Evolutionary conservation across 202 grass and related monocot genomes (phyloP), one percentile per base, ranked within the genome.

Genomic region (Elaeis oleifera): DNA sequence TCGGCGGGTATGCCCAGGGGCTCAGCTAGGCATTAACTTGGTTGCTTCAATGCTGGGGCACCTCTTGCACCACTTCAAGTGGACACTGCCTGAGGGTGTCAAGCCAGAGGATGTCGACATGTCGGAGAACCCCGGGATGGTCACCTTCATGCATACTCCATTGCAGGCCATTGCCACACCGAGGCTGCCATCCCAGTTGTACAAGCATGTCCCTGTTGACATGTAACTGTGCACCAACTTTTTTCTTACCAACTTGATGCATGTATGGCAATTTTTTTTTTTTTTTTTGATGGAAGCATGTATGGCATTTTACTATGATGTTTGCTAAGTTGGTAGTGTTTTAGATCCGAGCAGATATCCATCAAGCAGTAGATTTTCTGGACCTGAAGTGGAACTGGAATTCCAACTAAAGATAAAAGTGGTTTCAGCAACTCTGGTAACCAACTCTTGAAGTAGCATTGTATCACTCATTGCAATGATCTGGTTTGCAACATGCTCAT

Each of bases 11-110:
- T 97, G 94, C 73, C 94, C 94, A 0, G 94, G 94, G 0, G 81
- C 88, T 3, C 94, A 99, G 72, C 82, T 99, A 1, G 94, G 88
- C 3, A 89, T 99, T 64, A 89, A 99, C 59, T 76, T 99, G 8
- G 88, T 92, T 32, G 48, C 84, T 60, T 92, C 94, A 68, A 99
- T 99, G 94, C 63, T 99, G 14, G 94, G 85, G 0, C 94, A 99
- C 74, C 69, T 99, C 11, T 67, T 99, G 44, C 88, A 94, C 63
- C 94, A 89, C 63, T 99, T 89, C 51, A 74, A 84, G 59, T 99
- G 94, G 94, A 79, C 64, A 16, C 81, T 99, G 61, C 82, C 85
- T 0, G 77, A 76, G 0, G 88, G 94, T 17, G 66, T 76, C 39
- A 78, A 21, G 56, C 63, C 79, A 1, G 80, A 82, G 61, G 85